Evolutionary conservation across 2,329 filamentous ascomycete genomes (phyloP).

Genomic region (Aspergillus sp.): DNA sequence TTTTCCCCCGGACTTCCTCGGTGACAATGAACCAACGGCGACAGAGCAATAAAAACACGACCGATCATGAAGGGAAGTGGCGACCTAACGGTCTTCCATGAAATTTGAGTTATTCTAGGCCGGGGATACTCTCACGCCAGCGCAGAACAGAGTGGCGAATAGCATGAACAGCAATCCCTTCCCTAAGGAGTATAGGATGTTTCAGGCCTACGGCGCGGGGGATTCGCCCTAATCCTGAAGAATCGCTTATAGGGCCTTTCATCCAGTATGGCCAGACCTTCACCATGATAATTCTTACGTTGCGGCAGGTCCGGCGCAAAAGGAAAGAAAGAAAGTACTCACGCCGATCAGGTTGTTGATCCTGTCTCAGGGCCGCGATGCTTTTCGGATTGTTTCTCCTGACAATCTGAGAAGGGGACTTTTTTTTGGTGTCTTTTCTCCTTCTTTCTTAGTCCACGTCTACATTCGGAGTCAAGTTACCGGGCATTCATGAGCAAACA

Average conservation of each 20-base stretch:
- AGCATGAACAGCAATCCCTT: neutral
- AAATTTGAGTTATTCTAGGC: neutral
- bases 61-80: neutral
- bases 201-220: neutral
- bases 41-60: neutral
- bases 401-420: neutral
- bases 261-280: neutral
- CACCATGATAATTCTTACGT: neutral
- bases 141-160: neutral
- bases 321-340: neutral
- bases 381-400: neutral
- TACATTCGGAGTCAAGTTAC: neutral
- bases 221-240: neutral
- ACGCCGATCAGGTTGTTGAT: neutral
- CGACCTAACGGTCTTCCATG: neutral
- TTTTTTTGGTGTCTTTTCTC: neutral
- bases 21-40: neutral
- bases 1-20: neutral
- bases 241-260: neutral
- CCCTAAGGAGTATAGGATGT: neutral
- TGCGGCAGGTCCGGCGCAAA: too few relatives aligned
- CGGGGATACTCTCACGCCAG: neutral
- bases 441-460: neutral
- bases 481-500: neutral
- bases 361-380: neutral